A percentile compares a stretch with the other conserved stretches of the same genome.
These are phyloP conservation scores for Neopestalotiopsis sp. DNA, from an alignment of 2,329 filamentous ascomycete species.

Conservation along the genomic window DNA sequence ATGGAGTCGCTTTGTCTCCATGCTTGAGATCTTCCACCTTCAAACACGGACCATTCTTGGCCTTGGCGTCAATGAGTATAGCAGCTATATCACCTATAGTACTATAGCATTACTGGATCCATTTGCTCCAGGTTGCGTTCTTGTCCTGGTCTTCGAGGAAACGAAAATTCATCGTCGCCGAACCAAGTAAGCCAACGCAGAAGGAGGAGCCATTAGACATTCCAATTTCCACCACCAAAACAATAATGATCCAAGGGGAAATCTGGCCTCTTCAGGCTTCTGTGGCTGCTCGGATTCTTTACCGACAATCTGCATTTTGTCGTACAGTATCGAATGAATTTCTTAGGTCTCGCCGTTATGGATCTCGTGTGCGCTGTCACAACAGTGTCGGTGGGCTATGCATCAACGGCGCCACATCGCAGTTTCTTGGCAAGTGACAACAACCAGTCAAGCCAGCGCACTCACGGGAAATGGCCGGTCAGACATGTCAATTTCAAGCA, in stretches of 20 bases:
- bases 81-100: too few species aligned
- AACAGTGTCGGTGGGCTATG: background rate
- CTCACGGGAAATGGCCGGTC: background rate
- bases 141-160: too few species aligned
- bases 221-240: background rate
- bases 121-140: too few species aligned
- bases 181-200: too few species aligned
- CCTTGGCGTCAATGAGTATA: too few species aligned
- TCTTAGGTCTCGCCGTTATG: background rate
- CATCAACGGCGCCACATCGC: background rate
- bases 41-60: too few species aligned
- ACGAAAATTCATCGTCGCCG: too few species aligned
- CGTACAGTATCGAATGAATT: background rate
- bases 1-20: too few species aligned
- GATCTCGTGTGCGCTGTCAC: background rate
- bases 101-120: too few species aligned
- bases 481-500: background rate
- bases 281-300: background rate
- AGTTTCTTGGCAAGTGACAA: background rate
- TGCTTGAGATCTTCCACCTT: too few species aligned
- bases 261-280: background rate
- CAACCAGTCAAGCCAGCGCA: background rate
- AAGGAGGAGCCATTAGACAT: background rate
- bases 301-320: background rate
- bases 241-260: background rate